Evolutionary conservation across 805 yeast genomes (phyloP).

Genomic region (Spencermartinsiella europaea): DNA sequence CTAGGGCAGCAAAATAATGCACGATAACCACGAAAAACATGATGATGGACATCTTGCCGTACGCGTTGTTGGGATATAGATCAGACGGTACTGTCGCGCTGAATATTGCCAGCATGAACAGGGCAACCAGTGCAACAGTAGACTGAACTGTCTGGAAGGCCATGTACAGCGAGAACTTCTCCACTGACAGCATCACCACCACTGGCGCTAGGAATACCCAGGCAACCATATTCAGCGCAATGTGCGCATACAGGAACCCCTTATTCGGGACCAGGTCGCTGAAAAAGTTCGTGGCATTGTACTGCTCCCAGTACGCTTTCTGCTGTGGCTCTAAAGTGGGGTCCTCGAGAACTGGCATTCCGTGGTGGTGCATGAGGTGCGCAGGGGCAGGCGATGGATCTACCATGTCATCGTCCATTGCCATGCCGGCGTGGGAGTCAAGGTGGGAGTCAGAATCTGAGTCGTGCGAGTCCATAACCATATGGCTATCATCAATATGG

Average conservation of each 20-base stretch:
- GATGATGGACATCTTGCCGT: slow-evolving; percentile 59
- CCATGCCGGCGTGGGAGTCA: neutral
- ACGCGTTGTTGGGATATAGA: slow-evolving; percentile 73
- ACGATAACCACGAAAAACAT: slow-evolving; percentile 47
- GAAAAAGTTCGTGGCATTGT: slow-evolving; percentile 67
- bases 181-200: slow-evolving; percentile 57
- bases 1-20: slow-evolving; percentile 53
- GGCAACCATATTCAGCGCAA: slow-evolving; percentile 39
- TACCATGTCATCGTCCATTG: neutral
- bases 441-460: neutral
- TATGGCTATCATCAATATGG: too few relatives aligned
- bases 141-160: slow-evolving; percentile 52
- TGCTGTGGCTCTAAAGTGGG: slow-evolving; percentile 68
- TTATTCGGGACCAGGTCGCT: slow-evolving; percentile 41
- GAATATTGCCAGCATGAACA: slow-evolving; percentile 53
- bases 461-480: too few relatives aligned
- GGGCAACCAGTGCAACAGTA: slow-evolving; percentile 42
- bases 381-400: slow-evolving; percentile 14
- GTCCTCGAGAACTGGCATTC: slow-evolving; percentile 62
- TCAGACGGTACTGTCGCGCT: slow-evolving; percentile 50
- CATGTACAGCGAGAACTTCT: slow-evolving; percentile 53
- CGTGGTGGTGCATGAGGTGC: slow-evolving; percentile 44
- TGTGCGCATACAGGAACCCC: slow-evolving; percentile 51
- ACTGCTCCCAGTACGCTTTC: slow-evolving; percentile 67
- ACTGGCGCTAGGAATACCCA: slow-evolving; percentile 62